phyloP scores from a whole-genome alignment of 257 asterid species.

The Thymus quinquecostatus region DNA sequence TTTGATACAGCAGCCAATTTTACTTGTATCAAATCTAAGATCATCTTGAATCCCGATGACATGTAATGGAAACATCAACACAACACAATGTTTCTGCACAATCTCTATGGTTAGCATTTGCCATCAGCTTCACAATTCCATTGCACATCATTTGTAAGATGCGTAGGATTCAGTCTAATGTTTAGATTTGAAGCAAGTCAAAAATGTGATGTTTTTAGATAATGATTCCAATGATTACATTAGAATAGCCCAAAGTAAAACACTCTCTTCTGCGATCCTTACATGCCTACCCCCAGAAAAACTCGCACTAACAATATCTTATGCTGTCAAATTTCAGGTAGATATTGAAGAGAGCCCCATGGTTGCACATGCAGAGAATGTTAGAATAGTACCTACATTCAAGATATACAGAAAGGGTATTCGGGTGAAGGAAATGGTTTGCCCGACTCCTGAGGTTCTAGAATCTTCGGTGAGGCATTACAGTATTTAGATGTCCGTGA shows the following conservation, averaged over 20 bases:
- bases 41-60: too few relatives aligned
- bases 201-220: too few relatives aligned
- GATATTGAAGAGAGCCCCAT: constrained; percentile 66
- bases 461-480: constrained; percentile 88
- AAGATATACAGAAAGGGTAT: constrained; percentile 74
- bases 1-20: too few relatives aligned
- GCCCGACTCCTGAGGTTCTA: constrained; percentile 76
- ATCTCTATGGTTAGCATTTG: too few relatives aligned
- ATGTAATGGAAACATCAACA: too few relatives aligned
- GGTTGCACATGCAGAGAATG: constrained; percentile 68
- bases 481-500: constrained; percentile 44
- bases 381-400: constrained; percentile 74
- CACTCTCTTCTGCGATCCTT: neutral
- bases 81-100: too few relatives aligned
- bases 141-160: too few relatives aligned
- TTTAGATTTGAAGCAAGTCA: too few relatives aligned
- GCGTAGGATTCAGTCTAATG: too few relatives aligned
- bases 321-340: constrained; percentile 51
- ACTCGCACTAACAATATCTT: neutral
- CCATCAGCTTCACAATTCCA: too few relatives aligned
- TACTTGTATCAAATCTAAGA: too few relatives aligned
- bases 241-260: neutral
- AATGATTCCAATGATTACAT: too few relatives aligned
- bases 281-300: neutral
- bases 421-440: constrained; percentile 80